Evolutionary conservation across 306 rosid genomes (phyloP), one percentile per base, ranked within the genome.

Genomic region (Rosa lucieae): DNA sequence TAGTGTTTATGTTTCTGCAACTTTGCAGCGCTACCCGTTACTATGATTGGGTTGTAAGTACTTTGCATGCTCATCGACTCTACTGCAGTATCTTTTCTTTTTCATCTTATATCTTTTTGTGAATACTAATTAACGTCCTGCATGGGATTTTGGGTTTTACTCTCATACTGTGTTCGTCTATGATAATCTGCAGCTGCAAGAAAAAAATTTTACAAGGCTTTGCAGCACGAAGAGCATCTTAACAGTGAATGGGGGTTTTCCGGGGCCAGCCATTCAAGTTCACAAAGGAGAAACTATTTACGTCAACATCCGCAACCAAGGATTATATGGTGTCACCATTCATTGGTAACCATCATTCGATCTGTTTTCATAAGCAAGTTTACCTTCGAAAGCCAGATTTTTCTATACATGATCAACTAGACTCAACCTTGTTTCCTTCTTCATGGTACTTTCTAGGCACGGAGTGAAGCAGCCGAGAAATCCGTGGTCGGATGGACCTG

Each of bases 401-500:
- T 8, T 59, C 2, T 59, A 59, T 23, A 20, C 9, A 10, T 10
- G 37, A 10, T 23, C 66, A 23, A 4, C 14, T 59, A 26, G 20
- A 4, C 67, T 10, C 37, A 59, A 23, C 66, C 35, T 58, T 20
- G 10, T 6, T 8, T 20, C 26, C 26, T 20, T 23, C 11, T 62
- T 65, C 44, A 14, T 32, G 43, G 2, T 65, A 65, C 10, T 32
- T 15, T 66, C 11, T 42, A 77, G 85, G 85, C 85, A 77, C 21
- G 85, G 81, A 48, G 85, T 82, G 17, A 77, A 63, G 65, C 78
- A 77, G 35, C 78, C 78, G n/a, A 77, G 85, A 65, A 82, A 77
- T 52, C 74, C 81, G 1, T 82, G 85, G 85, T 62, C 85, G 8
- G 85, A 77, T 66, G 85, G 85, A 7, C 81, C 81, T 0, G 85